Base-by-base conservation (phyloP, 257 asterid species). In the Avicennia marina region DNA sequence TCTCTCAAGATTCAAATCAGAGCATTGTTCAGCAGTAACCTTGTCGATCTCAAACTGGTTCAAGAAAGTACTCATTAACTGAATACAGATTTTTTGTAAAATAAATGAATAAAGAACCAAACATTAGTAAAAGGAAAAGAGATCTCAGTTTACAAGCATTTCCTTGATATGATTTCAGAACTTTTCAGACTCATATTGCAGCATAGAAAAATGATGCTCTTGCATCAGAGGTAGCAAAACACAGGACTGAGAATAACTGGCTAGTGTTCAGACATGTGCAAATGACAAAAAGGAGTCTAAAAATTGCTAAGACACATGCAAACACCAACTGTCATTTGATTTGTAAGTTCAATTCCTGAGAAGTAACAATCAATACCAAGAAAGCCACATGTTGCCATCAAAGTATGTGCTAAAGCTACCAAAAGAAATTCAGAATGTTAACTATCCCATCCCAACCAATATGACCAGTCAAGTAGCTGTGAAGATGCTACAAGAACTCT, bases 1-100 rank as follows among this genome's bases (percentile, higher is more conserved):
- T 65, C 78, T 77, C 66, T 83, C 87, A 18, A 80, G 91, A 80
- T 79, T 83, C 63, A 78, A 68, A 78, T 83, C 93, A 71, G 78
- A 65, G 12, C 89, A 89, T 21, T 78, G 86, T 22, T 84, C 86
- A 24, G 84, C 86, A 48, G 77, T 75, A 27, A 74, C 79, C 60
- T 80, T 81, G 56, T 78, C 82, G 60, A 78, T 70, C 70, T 84
- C 94, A 50, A 68, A 72, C 74, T 86, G 78, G 67, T 53, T 32
- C 25, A 29, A 54, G 31, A 25, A 58, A 27, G 56, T 24, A 21
- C 6, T 4, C 43, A 18, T 58, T 52, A 31, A 36, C 19, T 11
- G 20, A 45, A 25, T 3, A 24, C 17, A 60, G 21, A 1, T 4
- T 11, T n/a, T n/a, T n/a, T n/a, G n/a, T n/a, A n/a, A n/a, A n/a